Evolutionary conservation across 2,329 filamentous ascomycete genomes (phyloP), one percentile per base, ranked within the genome.

Genomic region (Pseudopyricularia cyperi): DNA sequence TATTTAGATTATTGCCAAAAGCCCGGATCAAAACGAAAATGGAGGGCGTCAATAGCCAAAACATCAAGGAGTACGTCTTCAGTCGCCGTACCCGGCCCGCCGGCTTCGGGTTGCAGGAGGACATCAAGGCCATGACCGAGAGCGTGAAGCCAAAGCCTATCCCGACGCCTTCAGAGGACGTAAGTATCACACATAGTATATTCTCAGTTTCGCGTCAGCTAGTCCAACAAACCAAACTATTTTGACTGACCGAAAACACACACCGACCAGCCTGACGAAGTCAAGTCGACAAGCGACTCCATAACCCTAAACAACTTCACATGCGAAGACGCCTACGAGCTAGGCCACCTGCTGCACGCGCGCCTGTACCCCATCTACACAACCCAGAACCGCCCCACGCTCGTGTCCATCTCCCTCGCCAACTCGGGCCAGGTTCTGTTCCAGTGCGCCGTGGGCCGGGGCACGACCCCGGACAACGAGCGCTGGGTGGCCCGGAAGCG

Each of bases 381-480:
- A 8, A 51, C 55, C 14, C 34, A 50, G 22, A 30, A 30, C 1
- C 72, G 74, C 46, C 73, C 82, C 1, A 73, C 74, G 22, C 68
- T 86, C 33, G 77, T 87, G 60, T 78, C 79, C 61, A 85, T 87
- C 65, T 70, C 75, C 32, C 72, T 82, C n/a, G 71, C 79, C 53
- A 75, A 77, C 60, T 66, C 65, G 57, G 64, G 67, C 48, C 83
- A 85, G 59, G 71, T 80, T 1, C 67, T 91, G 19, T 91, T 89
- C 71, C 85, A 89, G 63, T 71, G 74, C 53, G 79, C 77, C 4
- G 84, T 82, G 0, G 77, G 84, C 39, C 68, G 78, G 0, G 86
- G 87, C 7, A 79, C 80, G 4, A 72, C 76, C 55, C 83, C 85
- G 0, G 87, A 91, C 64, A 84, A 87, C 60, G 82, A 86, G 63